These are phyloP conservation scores for Ogataea hybrid DNA, from an alignment of 1,139 yeast genomes.

Conservation along the genomic window DNA sequence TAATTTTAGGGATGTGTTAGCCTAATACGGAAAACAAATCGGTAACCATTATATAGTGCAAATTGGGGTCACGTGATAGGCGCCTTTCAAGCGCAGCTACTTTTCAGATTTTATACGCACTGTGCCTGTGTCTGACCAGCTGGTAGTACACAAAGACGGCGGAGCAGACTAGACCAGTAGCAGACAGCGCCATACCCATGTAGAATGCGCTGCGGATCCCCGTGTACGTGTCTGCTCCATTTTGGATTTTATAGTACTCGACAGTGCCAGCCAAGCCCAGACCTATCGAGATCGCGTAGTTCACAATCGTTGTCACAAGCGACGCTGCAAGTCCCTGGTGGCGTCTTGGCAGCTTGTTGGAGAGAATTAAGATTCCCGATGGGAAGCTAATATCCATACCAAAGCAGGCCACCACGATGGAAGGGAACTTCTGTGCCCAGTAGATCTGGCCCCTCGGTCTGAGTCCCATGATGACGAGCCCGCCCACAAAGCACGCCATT, in stretches of 20 bases:
- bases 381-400: conserved; percentile 73
- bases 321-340: conserved; percentile 70
- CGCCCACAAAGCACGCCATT: conserved; percentile 43
- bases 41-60: too few relatives aligned
- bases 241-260: conserved; percentile 42
- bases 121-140: conserved; percentile 2
- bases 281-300: conserved; percentile 62
- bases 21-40: background rate
- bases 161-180: conserved; percentile 32
- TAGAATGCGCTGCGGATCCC: conserved; percentile 47
- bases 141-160: conserved; percentile 20
- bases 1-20: background rate
- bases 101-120: too few relatives aligned
- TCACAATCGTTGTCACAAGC: conserved; percentile 56
- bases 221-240: conserved; percentile 31
- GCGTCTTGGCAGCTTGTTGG: conserved; percentile 47
- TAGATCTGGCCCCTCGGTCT: conserved; percentile 46
- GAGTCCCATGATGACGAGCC: conserved; percentile 43
- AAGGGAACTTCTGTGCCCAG: conserved; percentile 55
- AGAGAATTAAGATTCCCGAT: conserved; percentile 52
- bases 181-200: conserved; percentile 47
- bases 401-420: conserved; percentile 45
- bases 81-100: too few relatives aligned
- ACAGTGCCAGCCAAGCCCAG: conserved; percentile 66
- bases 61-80: conserved; percentile 1